Base-by-base conservation (phyloP, 768 basidiomycete genomes). In the Hortiboletus campestris region DNA sequence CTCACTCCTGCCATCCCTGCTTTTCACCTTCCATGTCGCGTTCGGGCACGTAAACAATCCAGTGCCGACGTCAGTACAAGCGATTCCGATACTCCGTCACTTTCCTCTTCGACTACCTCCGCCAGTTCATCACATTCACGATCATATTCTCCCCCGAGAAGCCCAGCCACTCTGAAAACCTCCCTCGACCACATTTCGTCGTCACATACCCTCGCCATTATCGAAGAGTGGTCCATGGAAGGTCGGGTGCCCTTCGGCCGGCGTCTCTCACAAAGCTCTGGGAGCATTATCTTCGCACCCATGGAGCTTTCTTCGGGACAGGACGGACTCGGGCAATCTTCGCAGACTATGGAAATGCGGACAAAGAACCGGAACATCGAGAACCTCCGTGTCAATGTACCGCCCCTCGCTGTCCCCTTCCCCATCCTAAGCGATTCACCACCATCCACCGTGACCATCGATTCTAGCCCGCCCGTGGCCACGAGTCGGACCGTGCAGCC, bases 81-180 rank as follows among this genome's bases (percentile, higher is more conserved):
- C 51, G 75, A 75, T 55, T 77, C 75, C 47, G 78, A 80, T 54
- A 76, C 75, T n/a, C 79, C 79, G n/a, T 79, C 81, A 11, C 69
- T 82, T 47, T 69, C 74, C 31, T 77, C 77, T 46, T 78, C 75
- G 29, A 68, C 60, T 40, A 67, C 65, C 9, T 78, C 77, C 2
- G 66, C 62, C 53, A 76, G 75, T 49, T 78, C 77, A 5, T 64
- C 65, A 4, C 69, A 65, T 47, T 75, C 74, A 3, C 67, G 63
- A 22, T 58, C 65, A 47, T 58, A 60, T 67, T 61, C 59, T 58
- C 77, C 68, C 8, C 75, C 73, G 9, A 58, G 67, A 35, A 76
- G 71, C 51, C 71, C 67, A 20, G 70, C 60, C 9, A 66, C 65
- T 55, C 54, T 73, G 8, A 63, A 62, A 34, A 71, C 73, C n/a